These are phyloP conservation scores for Candida broadrunensis DNA, from an alignment of 805 yeast species.

Conservation along the genomic window DNA sequence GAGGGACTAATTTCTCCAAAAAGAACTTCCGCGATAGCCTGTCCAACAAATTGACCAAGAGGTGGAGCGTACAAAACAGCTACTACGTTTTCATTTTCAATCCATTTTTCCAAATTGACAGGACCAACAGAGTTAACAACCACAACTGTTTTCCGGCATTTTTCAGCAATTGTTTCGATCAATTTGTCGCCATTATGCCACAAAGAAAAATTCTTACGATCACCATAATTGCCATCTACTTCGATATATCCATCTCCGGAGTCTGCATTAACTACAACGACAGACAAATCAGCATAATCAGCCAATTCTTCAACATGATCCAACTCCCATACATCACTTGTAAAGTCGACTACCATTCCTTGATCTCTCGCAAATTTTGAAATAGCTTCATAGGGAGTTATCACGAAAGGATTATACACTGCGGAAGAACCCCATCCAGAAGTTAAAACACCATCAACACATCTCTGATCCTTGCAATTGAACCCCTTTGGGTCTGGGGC, in stretches of 20 bases:
- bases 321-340: slow-evolving; percentile 45
- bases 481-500: slow-evolving; percentile 50
- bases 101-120: slow-evolving; percentile 54
- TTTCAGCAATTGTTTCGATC: slow-evolving; percentile 45
- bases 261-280: slow-evolving; percentile 52
- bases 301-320: slow-evolving; percentile 44
- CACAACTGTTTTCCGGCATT: slow-evolving; percentile 54
- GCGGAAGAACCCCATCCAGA: slow-evolving; percentile 69
- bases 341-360: slow-evolving; percentile 45
- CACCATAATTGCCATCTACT: slow-evolving; percentile 60
- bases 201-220: slow-evolving; percentile 48
- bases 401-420: slow-evolving; percentile 51
- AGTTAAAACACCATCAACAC: slow-evolving; percentile 52
- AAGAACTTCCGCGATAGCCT: slow-evolving; percentile 54
- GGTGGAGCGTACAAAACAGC: slow-evolving; percentile 57
- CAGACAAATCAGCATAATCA: slow-evolving; percentile 48
- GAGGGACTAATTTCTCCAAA: slow-evolving; percentile 64
- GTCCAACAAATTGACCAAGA: slow-evolving; percentile 55
- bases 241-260: slow-evolving; percentile 61
- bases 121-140: slow-evolving; percentile 63
- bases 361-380: slow-evolving; percentile 42
- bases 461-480: slow-evolving; percentile 51
- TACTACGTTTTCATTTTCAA: slow-evolving; percentile 56
- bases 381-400: slow-evolving; percentile 60
- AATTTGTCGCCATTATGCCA: slow-evolving; percentile 60